Percentiles rank a stretch among this genome's conserved stretches.
These are phyloP conservation scores for Tricholoma sp. DNA, from an alignment of 768 basidiomycete species.

Conservation along the genomic window DNA sequence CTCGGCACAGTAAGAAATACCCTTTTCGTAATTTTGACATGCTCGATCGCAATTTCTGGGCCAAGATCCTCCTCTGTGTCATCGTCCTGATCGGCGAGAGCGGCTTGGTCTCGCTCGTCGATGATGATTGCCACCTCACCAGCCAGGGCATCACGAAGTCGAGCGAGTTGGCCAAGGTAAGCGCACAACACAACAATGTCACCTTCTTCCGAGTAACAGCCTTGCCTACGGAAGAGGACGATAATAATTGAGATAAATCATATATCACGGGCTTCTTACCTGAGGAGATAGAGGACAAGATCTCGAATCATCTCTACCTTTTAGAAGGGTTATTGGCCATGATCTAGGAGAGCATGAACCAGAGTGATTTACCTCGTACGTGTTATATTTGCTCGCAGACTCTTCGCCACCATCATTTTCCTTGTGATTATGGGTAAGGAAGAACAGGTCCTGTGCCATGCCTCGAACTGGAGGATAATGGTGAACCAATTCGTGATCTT, in stretches of 20 bases:
- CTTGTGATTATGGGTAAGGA: constrained; percentile 54
- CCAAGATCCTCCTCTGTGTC: constrained; percentile 22
- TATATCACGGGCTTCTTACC: constrained; percentile 16
- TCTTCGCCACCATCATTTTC: constrained; percentile 61
- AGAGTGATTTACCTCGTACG: constrained; percentile 48
- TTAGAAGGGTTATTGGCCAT: neutral
- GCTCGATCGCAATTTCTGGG: constrained; percentile 30
- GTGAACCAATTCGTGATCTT: constrained; percentile 50
- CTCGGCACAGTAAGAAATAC: constrained; percentile 30
- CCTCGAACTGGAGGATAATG: constrained; percentile 56
- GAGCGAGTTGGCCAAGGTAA: constrained; percentile 41
- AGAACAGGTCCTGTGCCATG: constrained; percentile 59
- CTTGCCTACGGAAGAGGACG: constrained; percentile 27
- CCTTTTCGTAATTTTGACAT: constrained; percentile 45
- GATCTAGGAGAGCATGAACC: neutral
- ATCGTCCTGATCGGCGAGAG: constrained; percentile 51
- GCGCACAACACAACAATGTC: constrained; percentile 45
- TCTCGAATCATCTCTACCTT: constrained; percentile 42
- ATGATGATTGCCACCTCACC: constrained; percentile 55
- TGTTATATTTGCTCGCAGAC: constrained; percentile 61
- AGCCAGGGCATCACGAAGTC: constrained; percentile 33
- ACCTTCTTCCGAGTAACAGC: constrained; percentile 39
- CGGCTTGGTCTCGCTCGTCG: constrained; percentile 62
- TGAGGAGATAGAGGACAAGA: constrained; percentile 39
- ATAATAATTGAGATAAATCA: neutral